These are phyloP conservation scores for Populus hybrid DNA, from an alignment of 441 rosid species.

Conservation along the genomic window DNA sequence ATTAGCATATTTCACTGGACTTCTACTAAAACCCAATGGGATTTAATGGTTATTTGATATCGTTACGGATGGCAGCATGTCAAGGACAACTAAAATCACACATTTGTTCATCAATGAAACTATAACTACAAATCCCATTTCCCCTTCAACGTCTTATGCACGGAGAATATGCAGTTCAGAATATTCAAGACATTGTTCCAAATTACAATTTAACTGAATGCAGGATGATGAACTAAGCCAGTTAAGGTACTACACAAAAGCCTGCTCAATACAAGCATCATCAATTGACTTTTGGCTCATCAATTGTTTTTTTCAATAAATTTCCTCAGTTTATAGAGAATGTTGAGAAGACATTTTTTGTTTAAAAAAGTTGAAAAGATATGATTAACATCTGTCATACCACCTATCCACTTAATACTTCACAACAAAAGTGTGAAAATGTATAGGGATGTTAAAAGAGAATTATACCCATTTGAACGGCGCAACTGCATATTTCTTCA, in stretches of 20 bases:
- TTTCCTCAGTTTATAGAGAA: neutral
- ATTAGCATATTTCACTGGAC: neutral
- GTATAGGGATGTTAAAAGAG: neutral
- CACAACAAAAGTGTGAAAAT: neutral
- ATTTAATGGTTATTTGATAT: neutral
- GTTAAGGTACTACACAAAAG: neutral
- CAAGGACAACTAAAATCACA: neutral
- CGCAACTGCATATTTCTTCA: slow-evolving; percentile 64
- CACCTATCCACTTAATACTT: neutral
- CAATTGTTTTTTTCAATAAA: neutral
- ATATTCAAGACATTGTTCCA: neutral
- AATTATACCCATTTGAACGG: slow-evolving; percentile 64
- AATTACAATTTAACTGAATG: neutral
- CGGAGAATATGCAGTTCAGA: neutral
- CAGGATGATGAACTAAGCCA: neutral
- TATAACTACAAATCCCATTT: neutral
- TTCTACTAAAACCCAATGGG: neutral
- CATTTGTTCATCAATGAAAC: neutral
- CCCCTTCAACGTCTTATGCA: neutral
- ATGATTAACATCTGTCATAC: neutral
- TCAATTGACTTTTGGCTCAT: neutral
- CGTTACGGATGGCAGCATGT: neutral
- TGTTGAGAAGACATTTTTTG: neutral
- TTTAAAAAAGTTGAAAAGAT: too few relatives aligned
- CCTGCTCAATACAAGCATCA: neutral